Evolutionary conservation across 2,329 filamentous ascomycete species (phyloP), one percentile per base, ranked within the genome.

Genomic region (Magnaporthiopsis rhizophila): DNA sequence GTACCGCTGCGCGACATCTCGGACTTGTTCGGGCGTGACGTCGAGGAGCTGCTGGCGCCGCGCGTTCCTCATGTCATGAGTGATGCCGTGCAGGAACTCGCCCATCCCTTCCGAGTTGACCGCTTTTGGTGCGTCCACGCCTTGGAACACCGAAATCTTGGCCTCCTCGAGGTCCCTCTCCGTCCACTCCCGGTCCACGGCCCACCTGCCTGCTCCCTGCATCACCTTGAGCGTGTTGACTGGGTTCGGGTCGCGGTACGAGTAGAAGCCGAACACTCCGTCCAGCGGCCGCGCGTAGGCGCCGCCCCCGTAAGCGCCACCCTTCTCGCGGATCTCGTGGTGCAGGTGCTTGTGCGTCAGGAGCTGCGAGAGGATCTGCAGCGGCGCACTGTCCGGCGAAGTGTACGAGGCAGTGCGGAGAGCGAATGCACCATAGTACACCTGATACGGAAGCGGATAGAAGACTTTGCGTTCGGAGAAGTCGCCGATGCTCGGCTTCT

Each of bases 251-350:
- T 99, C 95, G 62, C 95, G 90, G 81, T 99, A 99, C 59, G 91
- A 94, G 78, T 96, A 97, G 79, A 97, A 96, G 21, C 92, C 92
- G 70, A 99, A 98, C 1, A 96, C 76, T 30, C 93, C 94, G 69
- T 91, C 89, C 9, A 97, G 79, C 0, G 89, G 86, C 30, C 88
- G 87, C 59, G 90, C 89, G 74, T 92, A 94, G 1, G 95, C 94
- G 18, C 93, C 92, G 28, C 92, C 95, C 59, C 95, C 95, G 70
- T 99, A 99, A 0, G 95, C 95, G 53, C 95, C 95, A 38, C 95
- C 95, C 77, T 98, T 98, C 74, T 99, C 95, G 64, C 95, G 90
- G 69, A 99, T 97, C 76, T 98, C 95, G 69, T 96, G 94, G 74
- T 99, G 95, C 34, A 99, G 82, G 73, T 97, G 91, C 76, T 97